These are phyloP conservation scores for Zostera marina DNA, from an alignment of 116 monocot species.

Conservation along the genomic window DNA sequence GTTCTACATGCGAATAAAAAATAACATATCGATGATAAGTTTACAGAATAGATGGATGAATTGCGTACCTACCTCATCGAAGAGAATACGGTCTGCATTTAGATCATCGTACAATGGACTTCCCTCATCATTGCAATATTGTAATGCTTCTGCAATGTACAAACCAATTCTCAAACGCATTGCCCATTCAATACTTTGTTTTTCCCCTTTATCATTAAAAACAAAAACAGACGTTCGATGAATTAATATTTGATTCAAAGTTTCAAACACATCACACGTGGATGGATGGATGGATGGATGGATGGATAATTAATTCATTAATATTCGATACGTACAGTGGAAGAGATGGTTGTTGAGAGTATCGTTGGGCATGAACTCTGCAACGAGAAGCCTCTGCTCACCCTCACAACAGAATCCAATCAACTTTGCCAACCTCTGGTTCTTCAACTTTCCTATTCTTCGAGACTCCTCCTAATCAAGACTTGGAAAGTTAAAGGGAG, in stretches of 20 bases:
- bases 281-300: too few relatives aligned
- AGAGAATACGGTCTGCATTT: slow-evolving; percentile 74
- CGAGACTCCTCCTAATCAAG: slow-evolving; percentile 74
- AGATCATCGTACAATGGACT: slow-evolving; percentile 71
- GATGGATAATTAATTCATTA: not conserved
- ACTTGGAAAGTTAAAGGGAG: too few relatives aligned
- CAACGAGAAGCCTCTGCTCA: slow-evolving; percentile 78
- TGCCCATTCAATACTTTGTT: slow-evolving; percentile 65
- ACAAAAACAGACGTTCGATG: too few relatives aligned
- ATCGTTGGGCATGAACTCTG: slow-evolving; percentile 87
- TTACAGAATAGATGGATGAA: not conserved
- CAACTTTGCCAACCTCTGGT: slow-evolving; percentile 65
- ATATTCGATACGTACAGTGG: slow-evolving; percentile 46
- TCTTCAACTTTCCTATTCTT: slow-evolving; percentile 67
- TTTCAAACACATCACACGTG: too few relatives aligned
- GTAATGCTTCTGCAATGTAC: slow-evolving; percentile 64
- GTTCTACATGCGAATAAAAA: not conserved
- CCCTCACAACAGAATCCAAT: slow-evolving; percentile 91
- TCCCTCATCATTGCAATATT: slow-evolving; percentile 47
- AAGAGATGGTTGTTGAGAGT: slow-evolving; percentile 92
- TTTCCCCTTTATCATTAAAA: slow-evolving; percentile 56
- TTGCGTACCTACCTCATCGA: slow-evolving; percentile 12
- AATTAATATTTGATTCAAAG: too few relatives aligned
- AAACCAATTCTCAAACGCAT: slow-evolving; percentile 59
- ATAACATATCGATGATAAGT: not conserved